phyloP scores from a whole-genome alignment of 768 basidiomycete genomes.

The Trichaptum fuscoviolaceum region DNA sequence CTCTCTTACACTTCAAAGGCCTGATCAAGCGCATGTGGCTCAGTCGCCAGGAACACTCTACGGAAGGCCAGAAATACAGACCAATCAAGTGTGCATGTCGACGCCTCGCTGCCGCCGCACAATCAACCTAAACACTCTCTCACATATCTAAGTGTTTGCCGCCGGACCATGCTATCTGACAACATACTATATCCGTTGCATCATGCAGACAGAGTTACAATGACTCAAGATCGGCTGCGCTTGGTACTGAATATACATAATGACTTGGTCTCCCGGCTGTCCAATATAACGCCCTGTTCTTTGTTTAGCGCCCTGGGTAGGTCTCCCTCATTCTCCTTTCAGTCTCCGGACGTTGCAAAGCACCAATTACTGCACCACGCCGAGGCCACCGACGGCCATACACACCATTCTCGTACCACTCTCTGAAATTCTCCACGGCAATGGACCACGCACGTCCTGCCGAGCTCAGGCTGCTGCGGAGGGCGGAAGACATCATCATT shows the following conservation, averaged over 20 bases:
- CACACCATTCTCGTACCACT: not conserved
- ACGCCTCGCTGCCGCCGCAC: not conserved
- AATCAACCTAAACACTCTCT: not conserved
- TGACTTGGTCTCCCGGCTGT: not conserved
- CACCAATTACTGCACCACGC: not conserved
- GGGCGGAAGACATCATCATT: not conserved
- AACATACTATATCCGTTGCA: not conserved
- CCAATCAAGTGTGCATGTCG: not conserved
- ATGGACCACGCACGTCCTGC: not conserved
- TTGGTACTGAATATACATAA: not conserved
- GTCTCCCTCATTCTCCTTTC: not conserved
- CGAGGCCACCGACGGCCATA: not conserved
- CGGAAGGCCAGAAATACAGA: not conserved
- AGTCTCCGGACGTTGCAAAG: not conserved
- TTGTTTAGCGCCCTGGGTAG: not conserved
- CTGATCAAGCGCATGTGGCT: not conserved
- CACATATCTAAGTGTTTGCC: no score
- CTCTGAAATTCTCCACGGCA: not conserved
- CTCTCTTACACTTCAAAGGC: not conserved
- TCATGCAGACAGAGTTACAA: not conserved
- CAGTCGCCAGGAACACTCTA: not conserved
- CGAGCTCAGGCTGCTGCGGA: slow-evolving; percentile 1
- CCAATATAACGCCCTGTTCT: not conserved
- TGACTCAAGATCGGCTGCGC: not conserved
- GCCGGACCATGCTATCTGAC: not conserved